Evolutionary conservation across 2,329 filamentous ascomycete species (phyloP), one percentile per base, ranked within the genome.

Genomic region (Phialophora tarda): DNA sequence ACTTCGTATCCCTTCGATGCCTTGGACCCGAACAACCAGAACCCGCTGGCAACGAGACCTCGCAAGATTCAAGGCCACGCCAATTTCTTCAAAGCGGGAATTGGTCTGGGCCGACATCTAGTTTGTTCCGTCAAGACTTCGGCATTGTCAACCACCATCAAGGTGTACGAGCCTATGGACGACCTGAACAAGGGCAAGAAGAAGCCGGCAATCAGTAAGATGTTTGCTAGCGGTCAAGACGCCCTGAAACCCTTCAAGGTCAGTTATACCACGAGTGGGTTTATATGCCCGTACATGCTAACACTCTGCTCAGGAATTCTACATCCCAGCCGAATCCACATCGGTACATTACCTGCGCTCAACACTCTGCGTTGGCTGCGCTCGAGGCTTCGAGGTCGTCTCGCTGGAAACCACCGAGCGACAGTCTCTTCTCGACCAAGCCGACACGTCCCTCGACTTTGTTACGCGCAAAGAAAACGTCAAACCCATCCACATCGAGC

Each of bases 91-190:
- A 97, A 96, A 80, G 91, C 93, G 21, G 95, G 95, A 47, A 96
- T 97, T 74, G 98, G 95, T 76, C 85, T 97, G 66, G 93, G 95
- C 38, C 88, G 95, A 69, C 95, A 98, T 76, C 84, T 99, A 62
- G 95, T 99, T 32, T 98, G 94, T 80, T 96, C 92, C 73, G 95
- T 98, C 75, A 98, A 97, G 82, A 96, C 92, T 48, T 94, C 91
- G 21, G 91, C 93, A 2, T 83, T 98, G 34, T 97, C 92, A 60
- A 96, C 92, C 14, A 98, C 94, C 1, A 97, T 99, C 83, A 98
- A 98, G 80, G 95, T 98, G n/a, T 98, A 92, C 79, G 94, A 99
- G 80, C 95, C 95, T 0, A 97, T 96, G 80, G 95, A 98, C 76
- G 91, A 92, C 69, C 90, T 96, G 84, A 90, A 91, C 62, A 95